Conservation (phyloP, 345 rosid species). For the Lepidium aucheri region DNA sequence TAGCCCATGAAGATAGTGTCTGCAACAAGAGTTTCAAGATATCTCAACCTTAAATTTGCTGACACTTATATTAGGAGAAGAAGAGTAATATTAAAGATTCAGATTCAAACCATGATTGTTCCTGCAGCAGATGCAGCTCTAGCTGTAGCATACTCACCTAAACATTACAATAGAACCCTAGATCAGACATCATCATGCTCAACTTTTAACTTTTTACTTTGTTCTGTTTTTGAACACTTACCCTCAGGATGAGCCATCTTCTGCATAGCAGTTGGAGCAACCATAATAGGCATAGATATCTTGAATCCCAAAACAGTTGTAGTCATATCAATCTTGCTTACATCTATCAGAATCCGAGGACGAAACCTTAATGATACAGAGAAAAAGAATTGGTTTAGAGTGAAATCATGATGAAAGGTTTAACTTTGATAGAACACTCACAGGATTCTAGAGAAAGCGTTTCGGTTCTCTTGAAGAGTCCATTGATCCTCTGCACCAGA, state of each 20-base stretch:
- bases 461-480: slow-evolving; percentile 52
- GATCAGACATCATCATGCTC: not conserved
- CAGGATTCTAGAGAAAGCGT: slow-evolving; percentile 59
- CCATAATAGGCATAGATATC: slow-evolving; percentile 75
- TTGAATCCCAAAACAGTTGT: slow-evolving; percentile 65
- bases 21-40: slow-evolving; percentile 18
- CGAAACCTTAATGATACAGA: slow-evolving; percentile 37
- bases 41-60: not conserved
- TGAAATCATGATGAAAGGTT: not conserved
- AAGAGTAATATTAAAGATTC: not conserved
- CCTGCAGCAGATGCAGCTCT: slow-evolving; percentile 75
- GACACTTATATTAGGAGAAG: not conserved
- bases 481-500: slow-evolving; percentile 76
- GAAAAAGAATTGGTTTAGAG: not conserved
- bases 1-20: slow-evolving; percentile 80
- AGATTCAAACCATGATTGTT: slow-evolving; percentile 53
- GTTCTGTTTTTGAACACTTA: slow-evolving; percentile 10
- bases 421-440: slow-evolving; percentile 11
- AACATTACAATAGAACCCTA: not conserved
- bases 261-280: slow-evolving; percentile 77
- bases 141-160: slow-evolving; percentile 78
- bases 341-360: slow-evolving; percentile 70
- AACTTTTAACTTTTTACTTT: not conserved
- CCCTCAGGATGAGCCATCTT: slow-evolving; percentile 93
- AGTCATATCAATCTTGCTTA: slow-evolving; percentile 62